Percentiles rank a stretch among this genome's conserved stretches.
These are phyloP conservation scores for Abrus precatorius DNA, from an alignment of 306 rosid genomes.

Conservation along the genomic window DNA sequence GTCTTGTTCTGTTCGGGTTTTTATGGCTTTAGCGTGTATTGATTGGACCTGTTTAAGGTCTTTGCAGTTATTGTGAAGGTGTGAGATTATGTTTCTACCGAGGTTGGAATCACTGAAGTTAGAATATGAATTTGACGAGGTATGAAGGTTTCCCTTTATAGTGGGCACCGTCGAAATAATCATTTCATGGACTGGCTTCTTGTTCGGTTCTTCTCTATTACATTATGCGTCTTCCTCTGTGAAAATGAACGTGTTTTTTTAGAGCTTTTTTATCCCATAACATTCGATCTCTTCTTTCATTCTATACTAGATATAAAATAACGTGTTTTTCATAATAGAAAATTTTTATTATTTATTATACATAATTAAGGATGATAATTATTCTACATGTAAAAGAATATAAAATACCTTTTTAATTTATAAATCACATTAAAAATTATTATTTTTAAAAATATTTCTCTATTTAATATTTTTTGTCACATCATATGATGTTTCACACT, in stretches of 20 bases:
- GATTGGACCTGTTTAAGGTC: conserved; percentile 39
- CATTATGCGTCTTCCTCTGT: background rate
- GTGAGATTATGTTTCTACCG: conserved; percentile 39
- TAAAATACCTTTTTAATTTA: too few species aligned
- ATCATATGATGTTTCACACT: too few species aligned
- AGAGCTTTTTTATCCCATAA: too few species aligned
- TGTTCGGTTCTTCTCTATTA: conserved; percentile 1
- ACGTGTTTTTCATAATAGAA: too few species aligned
- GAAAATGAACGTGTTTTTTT: background rate
- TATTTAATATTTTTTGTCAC: too few species aligned
- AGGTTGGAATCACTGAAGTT: conserved; percentile 2
- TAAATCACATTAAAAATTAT: too few species aligned
- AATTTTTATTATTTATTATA: too few species aligned
- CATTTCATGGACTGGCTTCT: background rate
- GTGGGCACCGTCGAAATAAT: conserved; percentile 13
- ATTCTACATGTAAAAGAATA: too few species aligned
- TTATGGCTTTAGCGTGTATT: conserved; percentile 49
- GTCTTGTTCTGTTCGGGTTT: conserved; percentile 49
- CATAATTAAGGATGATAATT: too few species aligned
- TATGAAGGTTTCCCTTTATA: conserved; percentile 9
- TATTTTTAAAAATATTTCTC: too few species aligned
- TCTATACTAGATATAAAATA: too few species aligned
- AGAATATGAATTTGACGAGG: conserved; percentile 40
- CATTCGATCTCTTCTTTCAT: too few species aligned
- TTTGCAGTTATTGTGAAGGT: conserved; percentile 45